Evolutionary conservation across 352 stramenopile genomes (phyloP), one percentile per base, ranked within the genome.

Genomic region (Phytophthora citricola): DNA sequence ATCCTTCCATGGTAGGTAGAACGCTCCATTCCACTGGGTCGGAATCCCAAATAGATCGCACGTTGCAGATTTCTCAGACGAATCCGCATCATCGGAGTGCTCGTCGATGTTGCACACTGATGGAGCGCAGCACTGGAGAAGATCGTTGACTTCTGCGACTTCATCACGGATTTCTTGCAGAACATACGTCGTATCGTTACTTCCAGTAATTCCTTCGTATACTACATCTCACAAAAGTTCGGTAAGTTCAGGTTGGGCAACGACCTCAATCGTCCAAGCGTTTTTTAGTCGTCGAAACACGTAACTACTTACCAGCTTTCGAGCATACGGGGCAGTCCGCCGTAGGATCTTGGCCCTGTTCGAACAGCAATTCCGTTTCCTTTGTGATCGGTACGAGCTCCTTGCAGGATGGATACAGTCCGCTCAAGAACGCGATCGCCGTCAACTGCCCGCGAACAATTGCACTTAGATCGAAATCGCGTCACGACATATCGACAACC

Each of bases 1-100:
- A 53, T 93, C 85, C n/a, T 79, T 79, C 85, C 85, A 93, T 10
- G 85, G 85, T 50, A 79, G 57, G 51, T 92, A 93, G 63, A 92
- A 93, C 5, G 77, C 81, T 50, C 85, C 85, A 46, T 83, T 90
- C 85, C 85, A 93, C 9, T 71, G 47, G 4, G 85, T 74, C 7
- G 77, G 74, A 14, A 93, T 81, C 8, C 69, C 72, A 64, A 92
- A 92, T 20, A 93, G 73, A 36, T 81, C 75, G 49, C 85, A 93
- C 20, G 40, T 69, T 44, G 49, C 44, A 10, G 63, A 57, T 34
- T 32, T 47, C 20, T 65, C 22, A 12, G 36, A 29, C 4, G 9
- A 47, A 6, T 52, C 24, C 0, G 29, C 39, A 10, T 11, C 27
- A 4, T 49, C 31, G 29, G 54, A 15, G 3, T 63, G 14, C 5